Conservation (phyloP, 345 rosid species). For the Eucalyptus polyanthemos region DNA sequence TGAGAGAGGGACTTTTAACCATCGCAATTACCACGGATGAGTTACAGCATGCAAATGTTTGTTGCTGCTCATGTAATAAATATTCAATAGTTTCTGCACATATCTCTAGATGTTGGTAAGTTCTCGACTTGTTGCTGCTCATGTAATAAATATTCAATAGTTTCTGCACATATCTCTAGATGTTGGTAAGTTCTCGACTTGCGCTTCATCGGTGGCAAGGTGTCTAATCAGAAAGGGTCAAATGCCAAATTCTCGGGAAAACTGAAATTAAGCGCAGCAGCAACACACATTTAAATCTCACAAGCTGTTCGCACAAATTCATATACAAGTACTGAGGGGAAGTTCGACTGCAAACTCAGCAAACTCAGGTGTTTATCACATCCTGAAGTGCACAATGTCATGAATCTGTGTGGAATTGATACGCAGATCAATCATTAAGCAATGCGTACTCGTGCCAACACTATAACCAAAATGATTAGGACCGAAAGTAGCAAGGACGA, state of each 20-base stretch:
- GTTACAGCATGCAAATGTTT: background rate
- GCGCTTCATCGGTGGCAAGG: background rate
- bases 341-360: background rate
- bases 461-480: slow-evolving; percentile 25
- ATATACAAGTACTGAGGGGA: background rate
- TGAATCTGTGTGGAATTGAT: background rate
- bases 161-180: background rate
- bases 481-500: slow-evolving; percentile 34
- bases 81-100: background rate
- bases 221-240: background rate
- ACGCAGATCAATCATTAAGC: background rate
- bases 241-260: background rate
- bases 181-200: background rate
- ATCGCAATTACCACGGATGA: too few species aligned
- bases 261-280: background rate
- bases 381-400: background rate
- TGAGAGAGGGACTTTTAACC: too few species aligned
- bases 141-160: background rate
- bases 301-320: background rate
- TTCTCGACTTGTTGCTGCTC: background rate
- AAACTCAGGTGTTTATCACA: background rate
- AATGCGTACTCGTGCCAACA: slow-evolving; percentile 11
- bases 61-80: background rate
- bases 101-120: background rate
- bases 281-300: background rate